phyloP scores from a whole-genome alignment of 495 filamentous ascomycete species.

The Penicillium paxilli region DNA sequence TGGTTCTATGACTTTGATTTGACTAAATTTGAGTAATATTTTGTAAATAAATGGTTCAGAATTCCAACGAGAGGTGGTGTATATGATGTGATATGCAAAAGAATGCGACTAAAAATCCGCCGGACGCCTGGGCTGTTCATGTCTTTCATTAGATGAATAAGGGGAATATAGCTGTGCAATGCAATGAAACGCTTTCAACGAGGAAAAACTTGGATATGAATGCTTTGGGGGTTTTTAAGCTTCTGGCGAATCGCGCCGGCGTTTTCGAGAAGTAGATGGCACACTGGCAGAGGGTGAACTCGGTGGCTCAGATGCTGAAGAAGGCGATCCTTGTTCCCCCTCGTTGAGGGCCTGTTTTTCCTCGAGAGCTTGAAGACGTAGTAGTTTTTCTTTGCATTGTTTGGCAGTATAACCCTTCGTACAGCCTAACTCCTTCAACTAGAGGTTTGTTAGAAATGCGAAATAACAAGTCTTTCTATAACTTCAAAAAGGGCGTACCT shows the following conservation, averaged over 20 bases:
- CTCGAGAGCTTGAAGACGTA: conserved; percentile 31
- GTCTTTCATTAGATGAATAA: not conserved
- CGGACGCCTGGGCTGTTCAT: not conserved
- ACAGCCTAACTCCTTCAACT: conserved; percentile 43
- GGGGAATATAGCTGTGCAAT: not conserved
- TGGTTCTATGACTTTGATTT: not conserved
- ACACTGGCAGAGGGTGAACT: conserved; percentile 20
- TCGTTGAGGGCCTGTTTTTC: conserved; percentile 19
- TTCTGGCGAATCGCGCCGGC: conserved; percentile 10
- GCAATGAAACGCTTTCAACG: not conserved
- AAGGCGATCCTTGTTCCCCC: conserved; percentile 14
- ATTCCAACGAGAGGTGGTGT: not conserved
- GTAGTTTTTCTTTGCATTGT: conserved; percentile 40
- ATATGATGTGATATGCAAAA: not conserved
- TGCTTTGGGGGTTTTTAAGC: not conserved
- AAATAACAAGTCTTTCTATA: not conserved
- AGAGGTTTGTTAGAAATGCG: not conserved
- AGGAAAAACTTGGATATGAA: not conserved
- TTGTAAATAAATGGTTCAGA: not conserved
- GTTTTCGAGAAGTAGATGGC: conserved; percentile 17
- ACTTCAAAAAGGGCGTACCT: conserved; percentile 36
- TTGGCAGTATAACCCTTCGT: conserved; percentile 32
- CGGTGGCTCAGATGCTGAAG: conserved; percentile 28
- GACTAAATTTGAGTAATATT: not conserved
- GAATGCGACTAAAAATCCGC: not conserved